Percentiles rank a stretch among this genome's conserved stretches.
These are phyloP conservation scores for Aspergillus affinis DNA, from an alignment of 495 filamentous ascomycete species.

Conservation along the genomic window DNA sequence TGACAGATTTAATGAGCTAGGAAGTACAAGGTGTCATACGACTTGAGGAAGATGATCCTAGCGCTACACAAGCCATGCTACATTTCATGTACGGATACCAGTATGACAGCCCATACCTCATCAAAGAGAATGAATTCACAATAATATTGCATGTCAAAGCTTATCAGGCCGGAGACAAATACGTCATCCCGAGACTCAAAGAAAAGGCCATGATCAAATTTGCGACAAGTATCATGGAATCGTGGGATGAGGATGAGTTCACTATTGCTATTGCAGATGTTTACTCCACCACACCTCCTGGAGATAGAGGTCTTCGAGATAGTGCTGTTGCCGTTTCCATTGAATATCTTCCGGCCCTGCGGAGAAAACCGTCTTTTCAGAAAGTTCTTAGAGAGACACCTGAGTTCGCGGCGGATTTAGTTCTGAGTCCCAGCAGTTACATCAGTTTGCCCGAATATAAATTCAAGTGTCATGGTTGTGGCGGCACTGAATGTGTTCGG, in stretches of 20 bases:
- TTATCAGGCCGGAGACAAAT: constrained; percentile 46
- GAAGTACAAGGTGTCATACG: constrained; percentile 20
- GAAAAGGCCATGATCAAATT: constrained; percentile 34
- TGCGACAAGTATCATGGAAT: constrained; percentile 11
- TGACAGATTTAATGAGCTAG: neutral
- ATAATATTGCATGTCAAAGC: constrained; percentile 34
- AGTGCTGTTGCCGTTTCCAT: neutral
- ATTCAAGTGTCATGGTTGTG: no score
- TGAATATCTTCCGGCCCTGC: neutral
- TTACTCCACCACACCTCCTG: constrained; percentile 19
- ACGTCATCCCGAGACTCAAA: constrained; percentile 35
- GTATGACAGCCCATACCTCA: constrained; percentile 20
- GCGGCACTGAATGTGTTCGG: no score
- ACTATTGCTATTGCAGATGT: constrained; percentile 29
- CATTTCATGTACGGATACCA: constrained; percentile 32
- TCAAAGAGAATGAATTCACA: constrained; percentile 12
- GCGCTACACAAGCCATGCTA: constrained; percentile 35
- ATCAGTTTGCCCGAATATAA: no score
- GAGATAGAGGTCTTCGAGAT: constrained; percentile 3
- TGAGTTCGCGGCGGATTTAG: neutral
- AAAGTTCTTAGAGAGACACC: neutral
- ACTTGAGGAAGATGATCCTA: constrained; percentile 29
- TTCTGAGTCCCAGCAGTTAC: neutral
- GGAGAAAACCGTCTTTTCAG: neutral
- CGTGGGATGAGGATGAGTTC: constrained; percentile 30